phyloP scores from a whole-genome alignment of 2,329 filamentous ascomycete genomes.

The Sclerotiophoma versabilis region DNA sequence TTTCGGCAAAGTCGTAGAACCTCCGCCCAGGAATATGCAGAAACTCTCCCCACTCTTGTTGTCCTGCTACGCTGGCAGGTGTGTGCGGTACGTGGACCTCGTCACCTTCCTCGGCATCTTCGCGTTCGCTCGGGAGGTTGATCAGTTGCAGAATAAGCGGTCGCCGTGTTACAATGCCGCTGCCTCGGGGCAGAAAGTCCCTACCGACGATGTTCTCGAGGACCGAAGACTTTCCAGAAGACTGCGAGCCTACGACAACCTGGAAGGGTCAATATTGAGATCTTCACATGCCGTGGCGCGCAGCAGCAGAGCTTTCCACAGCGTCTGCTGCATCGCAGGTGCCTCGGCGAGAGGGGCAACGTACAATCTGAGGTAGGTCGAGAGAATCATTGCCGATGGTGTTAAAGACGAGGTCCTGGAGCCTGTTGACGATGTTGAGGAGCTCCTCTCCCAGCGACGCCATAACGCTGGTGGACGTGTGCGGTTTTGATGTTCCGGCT shows the following conservation, averaged over 20 bases:
- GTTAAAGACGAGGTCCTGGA: conserved; percentile 99
- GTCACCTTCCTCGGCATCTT: conserved; percentile 72
- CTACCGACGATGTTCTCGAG: conserved; percentile 98
- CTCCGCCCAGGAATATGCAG: conserved; percentile 89
- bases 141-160: conserved; percentile 97
- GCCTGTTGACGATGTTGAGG: conserved; percentile 93
- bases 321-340: conserved; percentile 19
- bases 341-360: conserved; percentile 60
- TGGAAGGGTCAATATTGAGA: conserved; percentile 51
- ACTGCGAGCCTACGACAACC: conserved; percentile 98
- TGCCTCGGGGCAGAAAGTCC: conserved; percentile 95
- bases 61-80: conserved; percentile 72
- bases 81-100: conserved; percentile 75
- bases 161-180: conserved; percentile 92
- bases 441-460: conserved; percentile 95
- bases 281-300: conserved; percentile 4
- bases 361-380: conserved; percentile 96
- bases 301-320: conserved; percentile 11
- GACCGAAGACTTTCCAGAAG: conserved; percentile 96
- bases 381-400: conserved; percentile 99
- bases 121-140: conserved; percentile 80
- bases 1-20: conserved; percentile 90
- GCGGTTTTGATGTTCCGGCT: conserved; percentile 26
- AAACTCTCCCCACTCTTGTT: conserved; percentile 90
- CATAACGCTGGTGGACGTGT: conserved; percentile 63